These are phyloP conservation scores for Pseudocercospora crystallina DNA, from an alignment of 2,329 filamentous ascomycete genomes.

Conservation along the genomic window DNA sequence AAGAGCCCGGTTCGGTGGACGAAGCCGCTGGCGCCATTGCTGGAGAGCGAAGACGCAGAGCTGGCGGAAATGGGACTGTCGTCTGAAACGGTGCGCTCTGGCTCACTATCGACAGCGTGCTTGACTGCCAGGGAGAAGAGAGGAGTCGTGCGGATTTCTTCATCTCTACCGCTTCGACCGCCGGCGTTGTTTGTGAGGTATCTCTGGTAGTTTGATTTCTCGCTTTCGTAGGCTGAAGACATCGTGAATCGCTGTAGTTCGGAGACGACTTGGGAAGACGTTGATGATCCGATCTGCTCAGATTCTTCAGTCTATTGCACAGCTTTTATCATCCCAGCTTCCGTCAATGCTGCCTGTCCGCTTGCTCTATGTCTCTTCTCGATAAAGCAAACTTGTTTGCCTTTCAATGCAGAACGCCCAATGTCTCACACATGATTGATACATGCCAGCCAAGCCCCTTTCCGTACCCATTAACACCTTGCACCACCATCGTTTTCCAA, in stretches of 20 bases:
- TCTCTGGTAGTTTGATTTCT: constrained; percentile 3
- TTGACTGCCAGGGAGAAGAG: constrained; percentile 29
- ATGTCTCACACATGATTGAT: too few relatives aligned
- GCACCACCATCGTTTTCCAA: constrained; percentile 45
- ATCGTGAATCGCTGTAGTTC: constrained; percentile 69
- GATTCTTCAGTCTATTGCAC: not conserved
- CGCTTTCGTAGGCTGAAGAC: constrained; percentile 1
- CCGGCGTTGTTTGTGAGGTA: constrained; percentile 1
- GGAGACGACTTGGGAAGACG: constrained; percentile 90
- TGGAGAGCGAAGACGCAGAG: not conserved
- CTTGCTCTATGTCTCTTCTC: not conserved
- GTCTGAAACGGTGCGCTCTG: too few relatives aligned
- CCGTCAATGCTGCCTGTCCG: not conserved
- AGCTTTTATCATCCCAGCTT: not conserved
- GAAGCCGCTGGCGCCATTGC: too few relatives aligned
- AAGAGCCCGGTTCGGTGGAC: too few relatives aligned
- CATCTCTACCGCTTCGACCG: constrained; percentile 12
- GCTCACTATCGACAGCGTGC: constrained; percentile 11
- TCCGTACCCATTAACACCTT: too few relatives aligned
- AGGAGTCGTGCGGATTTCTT: constrained; percentile 28
- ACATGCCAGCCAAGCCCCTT: too few relatives aligned
- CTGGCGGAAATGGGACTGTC: not conserved
- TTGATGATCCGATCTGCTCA: constrained; percentile 70
- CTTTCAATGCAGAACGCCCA: not conserved
- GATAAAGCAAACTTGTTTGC: constrained; percentile 11